phyloP scores from a whole-genome alignment of 352 stramenopile species.

The Pythium aphanidermatum region DNA sequence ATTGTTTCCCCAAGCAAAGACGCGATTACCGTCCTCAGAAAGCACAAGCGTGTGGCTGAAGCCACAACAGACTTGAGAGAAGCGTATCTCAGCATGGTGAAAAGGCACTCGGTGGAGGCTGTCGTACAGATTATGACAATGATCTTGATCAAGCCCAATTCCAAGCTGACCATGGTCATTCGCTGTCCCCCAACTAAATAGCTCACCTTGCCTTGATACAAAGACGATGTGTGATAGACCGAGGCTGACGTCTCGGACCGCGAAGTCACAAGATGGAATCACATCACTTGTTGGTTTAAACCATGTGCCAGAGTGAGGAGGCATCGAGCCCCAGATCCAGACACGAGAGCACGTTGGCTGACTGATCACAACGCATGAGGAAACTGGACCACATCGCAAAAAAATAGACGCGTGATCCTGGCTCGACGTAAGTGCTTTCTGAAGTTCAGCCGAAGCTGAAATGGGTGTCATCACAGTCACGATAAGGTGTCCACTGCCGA shows the following conservation, averaged over 20 bases:
- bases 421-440: conserved; percentile 5
- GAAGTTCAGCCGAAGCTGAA: conserved; percentile 6
- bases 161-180: conserved; percentile 28
- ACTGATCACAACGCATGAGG: conserved; percentile 17
- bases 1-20: conserved; percentile 42
- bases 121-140: conserved; percentile 7
- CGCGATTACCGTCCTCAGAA: conserved; percentile 5
- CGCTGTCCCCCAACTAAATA: conserved; percentile 39
- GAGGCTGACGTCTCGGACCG: conserved; percentile 17
- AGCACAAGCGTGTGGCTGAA: conserved; percentile 34
- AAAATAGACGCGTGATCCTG: conserved; percentile 3
- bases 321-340: conserved; percentile 3
- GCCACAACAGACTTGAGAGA: conserved; percentile 23
- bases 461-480: conserved; percentile 20
- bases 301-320: conserved; percentile 10
- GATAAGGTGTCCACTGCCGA: conserved; percentile 18
- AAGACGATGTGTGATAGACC: conserved; percentile 29
- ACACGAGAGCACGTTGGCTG: neutral
- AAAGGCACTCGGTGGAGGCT: conserved; percentile 23
- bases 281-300: conserved; percentile 11
- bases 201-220: conserved; percentile 18
- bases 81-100: conserved; percentile 8
- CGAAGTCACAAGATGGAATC: conserved; percentile 12
- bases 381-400: conserved; percentile 27
- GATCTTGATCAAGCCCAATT: conserved; percentile 15